These are phyloP conservation scores for Stagonosporopsis tanaceti DNA, from an alignment of 2,329 filamentous ascomycete species.

Conservation along the genomic window DNA sequence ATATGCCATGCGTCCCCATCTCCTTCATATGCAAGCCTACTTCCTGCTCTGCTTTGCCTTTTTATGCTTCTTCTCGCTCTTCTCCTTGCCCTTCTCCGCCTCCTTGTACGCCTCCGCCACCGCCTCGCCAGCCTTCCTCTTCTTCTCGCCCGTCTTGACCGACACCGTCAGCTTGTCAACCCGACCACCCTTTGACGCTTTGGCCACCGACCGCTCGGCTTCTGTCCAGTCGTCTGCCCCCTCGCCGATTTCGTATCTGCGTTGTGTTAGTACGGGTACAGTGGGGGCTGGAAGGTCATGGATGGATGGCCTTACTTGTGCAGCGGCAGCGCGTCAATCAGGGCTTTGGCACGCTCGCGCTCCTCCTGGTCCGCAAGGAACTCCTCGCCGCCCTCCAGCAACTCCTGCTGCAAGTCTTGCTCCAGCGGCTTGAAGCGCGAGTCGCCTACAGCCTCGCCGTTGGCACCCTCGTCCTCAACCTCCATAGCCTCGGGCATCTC, in stretches of 20 bases:
- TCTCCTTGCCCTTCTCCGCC: constrained; percentile 46
- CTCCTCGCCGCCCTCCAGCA: constrained; percentile 83
- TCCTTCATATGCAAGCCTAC: not conserved
- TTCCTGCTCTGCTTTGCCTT: constrained; percentile 30
- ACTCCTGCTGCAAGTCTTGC: constrained; percentile 77
- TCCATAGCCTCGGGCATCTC: constrained; percentile 57
- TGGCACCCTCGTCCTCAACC: constrained; percentile 56
- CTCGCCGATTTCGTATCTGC: constrained; percentile 56
- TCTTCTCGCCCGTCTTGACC: constrained; percentile 78
- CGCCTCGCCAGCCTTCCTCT: constrained; percentile 74
- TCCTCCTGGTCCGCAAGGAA: constrained; percentile 67
- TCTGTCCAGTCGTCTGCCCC: constrained; percentile 63
- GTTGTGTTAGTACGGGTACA: constrained; percentile 2
- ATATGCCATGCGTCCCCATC: not conserved
- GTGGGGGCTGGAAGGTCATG: not conserved
- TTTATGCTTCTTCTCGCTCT: constrained; percentile 46
- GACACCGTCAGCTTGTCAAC: constrained; percentile 73
- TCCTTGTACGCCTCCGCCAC: constrained; percentile 58
- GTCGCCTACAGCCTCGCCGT: constrained; percentile 61
- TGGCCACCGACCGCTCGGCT: constrained; percentile 75
- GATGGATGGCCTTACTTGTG: constrained; percentile 70
- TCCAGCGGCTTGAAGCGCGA: constrained; percentile 75
- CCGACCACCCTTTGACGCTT: constrained; percentile 53
- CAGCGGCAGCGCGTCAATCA: constrained; percentile 89
- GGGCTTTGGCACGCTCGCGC: constrained; percentile 80